Conservation (phyloP, 2,329 filamentous ascomycete genomes). For the Talaromyces sp. region DNA sequence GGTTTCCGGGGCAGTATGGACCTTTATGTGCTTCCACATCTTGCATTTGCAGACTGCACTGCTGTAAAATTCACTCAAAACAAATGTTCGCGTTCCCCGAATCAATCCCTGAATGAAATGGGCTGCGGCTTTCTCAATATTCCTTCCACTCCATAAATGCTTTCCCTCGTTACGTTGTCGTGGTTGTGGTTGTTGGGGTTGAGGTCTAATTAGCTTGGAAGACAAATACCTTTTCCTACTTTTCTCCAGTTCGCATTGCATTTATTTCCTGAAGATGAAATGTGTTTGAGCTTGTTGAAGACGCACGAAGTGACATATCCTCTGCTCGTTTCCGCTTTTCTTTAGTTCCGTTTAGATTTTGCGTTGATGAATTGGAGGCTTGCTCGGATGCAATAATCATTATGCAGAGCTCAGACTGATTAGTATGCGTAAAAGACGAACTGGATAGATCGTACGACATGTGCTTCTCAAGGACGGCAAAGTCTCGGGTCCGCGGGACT, state of each 20-base stretch:
- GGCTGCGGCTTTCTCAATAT: too few relatives aligned
- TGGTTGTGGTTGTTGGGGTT: too few relatives aligned
- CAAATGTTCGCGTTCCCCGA: not conserved
- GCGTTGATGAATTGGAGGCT: not conserved
- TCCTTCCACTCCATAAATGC: not conserved
- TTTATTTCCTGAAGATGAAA: not conserved
- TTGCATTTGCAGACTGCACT: constrained; percentile 6
- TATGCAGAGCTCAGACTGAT: too few relatives aligned
- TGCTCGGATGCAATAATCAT: too few relatives aligned
- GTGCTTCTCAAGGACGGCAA: constrained; percentile 5
- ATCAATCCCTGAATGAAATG: not conserved
- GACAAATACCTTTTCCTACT: not conserved
- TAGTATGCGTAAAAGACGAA: not conserved
- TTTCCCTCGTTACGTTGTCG: not conserved
- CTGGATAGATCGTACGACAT: not conserved
- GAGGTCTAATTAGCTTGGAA: not conserved
- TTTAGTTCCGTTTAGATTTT: not conserved
- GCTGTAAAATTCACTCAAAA: constrained; percentile 5
- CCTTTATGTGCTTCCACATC: constrained; percentile 1
- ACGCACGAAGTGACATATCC: not conserved
- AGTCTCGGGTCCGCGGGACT: constrained; percentile 14
- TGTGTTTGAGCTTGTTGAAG: constrained; percentile 4
- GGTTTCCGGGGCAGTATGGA: not conserved
- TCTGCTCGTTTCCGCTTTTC: not conserved
- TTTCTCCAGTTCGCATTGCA: not conserved